Conservation (phyloP, 768 basidiomycete genomes). For the Lactarius evosmus region DNA sequence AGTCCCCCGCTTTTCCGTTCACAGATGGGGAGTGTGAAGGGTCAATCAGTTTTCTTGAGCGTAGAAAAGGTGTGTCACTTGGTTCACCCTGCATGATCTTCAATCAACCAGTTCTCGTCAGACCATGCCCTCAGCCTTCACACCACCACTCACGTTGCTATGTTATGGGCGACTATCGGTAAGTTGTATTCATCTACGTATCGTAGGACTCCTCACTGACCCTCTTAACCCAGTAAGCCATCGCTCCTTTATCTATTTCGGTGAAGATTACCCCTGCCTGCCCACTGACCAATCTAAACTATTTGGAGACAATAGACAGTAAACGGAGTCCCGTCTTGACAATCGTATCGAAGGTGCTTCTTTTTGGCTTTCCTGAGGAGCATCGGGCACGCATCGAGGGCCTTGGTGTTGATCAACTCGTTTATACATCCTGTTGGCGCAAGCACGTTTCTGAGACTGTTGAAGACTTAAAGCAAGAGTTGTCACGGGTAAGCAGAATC, state of each 20-base stretch:
- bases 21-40: not conserved
- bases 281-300: not conserved
- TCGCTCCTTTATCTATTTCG: not conserved
- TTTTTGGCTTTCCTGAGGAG: conserved; percentile 10
- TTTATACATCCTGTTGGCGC: conserved; percentile 8
- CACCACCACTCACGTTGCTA: not conserved
- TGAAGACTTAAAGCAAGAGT: not conserved
- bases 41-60: not conserved
- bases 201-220: not conserved
- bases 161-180: not conserved
- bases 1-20: not conserved
- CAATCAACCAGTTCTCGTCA: not conserved
- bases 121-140: not conserved
- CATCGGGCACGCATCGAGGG: conserved; percentile 1
- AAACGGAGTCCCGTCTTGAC: not conserved
- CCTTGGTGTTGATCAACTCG: conserved; percentile 8
- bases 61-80: not conserved
- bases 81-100: not conserved
- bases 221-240: not conserved
- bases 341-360: not conserved
- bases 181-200: not conserved
- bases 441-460: conserved; percentile 11
- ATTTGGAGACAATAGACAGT: not conserved
- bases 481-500: conserved; percentile 6
- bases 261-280: not conserved